Evolutionary conservation across 306 rosid genomes (phyloP).

Genomic region (Heteromeles arbutifolia): DNA sequence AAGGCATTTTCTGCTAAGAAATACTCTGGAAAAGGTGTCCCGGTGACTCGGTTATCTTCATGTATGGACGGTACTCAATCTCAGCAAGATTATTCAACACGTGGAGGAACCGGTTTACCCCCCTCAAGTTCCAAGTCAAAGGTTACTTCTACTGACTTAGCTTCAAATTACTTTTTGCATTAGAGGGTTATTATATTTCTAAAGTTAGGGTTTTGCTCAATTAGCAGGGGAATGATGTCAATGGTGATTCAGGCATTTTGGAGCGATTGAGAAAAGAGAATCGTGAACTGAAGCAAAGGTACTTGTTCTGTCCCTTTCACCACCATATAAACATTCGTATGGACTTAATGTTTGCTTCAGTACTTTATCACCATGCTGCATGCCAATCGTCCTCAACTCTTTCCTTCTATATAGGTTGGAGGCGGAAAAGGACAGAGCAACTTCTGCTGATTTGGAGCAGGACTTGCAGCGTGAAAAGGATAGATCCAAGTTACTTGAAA

Average conservation of each 20-base stretch:
- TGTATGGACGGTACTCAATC: conserved; percentile 18
- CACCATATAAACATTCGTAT: neutral
- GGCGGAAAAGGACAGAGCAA: conserved; percentile 24
- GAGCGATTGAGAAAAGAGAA: conserved; percentile 64
- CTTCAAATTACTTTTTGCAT: neutral
- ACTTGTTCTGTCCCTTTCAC: conserved; percentile 10
- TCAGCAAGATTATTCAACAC: conserved; percentile 24
- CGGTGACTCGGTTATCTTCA: conserved; percentile 15
- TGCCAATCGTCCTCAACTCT: neutral
- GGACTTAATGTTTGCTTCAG: neutral
- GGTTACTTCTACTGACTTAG: conserved; percentile 30
- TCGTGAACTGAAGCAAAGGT: conserved; percentile 62
- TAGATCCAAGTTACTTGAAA: conserved; percentile 47
- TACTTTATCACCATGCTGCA: neutral
- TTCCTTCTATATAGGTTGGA: conserved; percentile 35
- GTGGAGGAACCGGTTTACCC: conserved; percentile 19
- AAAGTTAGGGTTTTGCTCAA: conserved; percentile 3
- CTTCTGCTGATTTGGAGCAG: conserved; percentile 20
- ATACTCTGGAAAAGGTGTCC: conserved; percentile 19
- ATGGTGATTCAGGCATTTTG: conserved; percentile 13
- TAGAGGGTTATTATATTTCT: neutral
- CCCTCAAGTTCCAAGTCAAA: conserved; percentile 26
- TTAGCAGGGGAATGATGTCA: conserved; percentile 41
- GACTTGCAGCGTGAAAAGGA: conserved; percentile 51
- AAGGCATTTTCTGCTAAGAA: conserved; percentile 21